These are phyloP conservation scores for Gynandropsis gynandra DNA, from an alignment of 345 rosid species.

Conservation along the genomic window DNA sequence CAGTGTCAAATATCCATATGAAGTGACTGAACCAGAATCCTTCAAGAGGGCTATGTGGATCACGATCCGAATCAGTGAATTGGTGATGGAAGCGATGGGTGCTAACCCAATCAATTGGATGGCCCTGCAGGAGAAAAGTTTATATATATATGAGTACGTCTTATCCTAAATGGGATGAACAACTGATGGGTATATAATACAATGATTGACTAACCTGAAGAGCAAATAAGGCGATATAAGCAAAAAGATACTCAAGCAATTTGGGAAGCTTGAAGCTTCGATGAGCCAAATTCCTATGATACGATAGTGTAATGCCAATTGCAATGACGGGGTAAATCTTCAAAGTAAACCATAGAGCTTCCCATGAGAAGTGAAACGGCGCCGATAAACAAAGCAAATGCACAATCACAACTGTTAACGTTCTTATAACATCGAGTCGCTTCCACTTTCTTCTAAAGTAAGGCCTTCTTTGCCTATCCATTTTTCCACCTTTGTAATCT, in stretches of 20 bases:
- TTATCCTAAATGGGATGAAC: too few species aligned
- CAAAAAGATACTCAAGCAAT: slow-evolving; percentile 77
- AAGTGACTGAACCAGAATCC: slow-evolving; percentile 92
- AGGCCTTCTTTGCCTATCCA: slow-evolving; percentile 24
- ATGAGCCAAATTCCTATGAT: slow-evolving; percentile 66
- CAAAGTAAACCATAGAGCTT: slow-evolving; percentile 50
- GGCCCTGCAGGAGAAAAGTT: slow-evolving; percentile 14
- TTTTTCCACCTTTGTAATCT: slow-evolving; percentile 28
- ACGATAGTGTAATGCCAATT: slow-evolving; percentile 69
- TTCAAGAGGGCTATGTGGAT: slow-evolving; percentile 87
- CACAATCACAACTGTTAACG: slow-evolving; percentile 39
- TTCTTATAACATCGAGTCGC: slow-evolving; percentile 42
- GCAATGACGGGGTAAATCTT: slow-evolving; percentile 50
- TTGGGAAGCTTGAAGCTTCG: slow-evolving; percentile 75
- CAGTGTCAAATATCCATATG: slow-evolving; percentile 66
- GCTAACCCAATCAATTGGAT: slow-evolving; percentile 91
- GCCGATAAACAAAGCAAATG: slow-evolving; percentile 64
- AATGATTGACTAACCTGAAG: slow-evolving; percentile 46
- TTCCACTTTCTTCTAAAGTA: slow-evolving; percentile 54
- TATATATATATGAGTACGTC: neutral
- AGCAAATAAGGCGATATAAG: slow-evolving; percentile 67
- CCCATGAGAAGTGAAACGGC: slow-evolving; percentile 69
- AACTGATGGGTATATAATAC: too few species aligned
- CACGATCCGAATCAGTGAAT: slow-evolving; percentile 71
- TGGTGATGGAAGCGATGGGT: slow-evolving; percentile 85